Conservation (phyloP, 805 yeast species). For the Candida fluviatilis region DNA sequence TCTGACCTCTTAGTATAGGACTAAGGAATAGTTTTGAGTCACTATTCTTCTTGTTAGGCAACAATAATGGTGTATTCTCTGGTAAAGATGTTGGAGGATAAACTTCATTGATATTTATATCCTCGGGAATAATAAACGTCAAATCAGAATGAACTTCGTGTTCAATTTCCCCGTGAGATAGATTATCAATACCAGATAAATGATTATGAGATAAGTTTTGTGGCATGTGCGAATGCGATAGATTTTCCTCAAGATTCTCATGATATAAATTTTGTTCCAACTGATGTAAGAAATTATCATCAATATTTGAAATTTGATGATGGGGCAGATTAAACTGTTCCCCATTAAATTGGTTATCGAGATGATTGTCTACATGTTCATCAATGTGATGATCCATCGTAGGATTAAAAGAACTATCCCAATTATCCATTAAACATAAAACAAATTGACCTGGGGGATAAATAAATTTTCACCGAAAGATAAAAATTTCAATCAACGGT, state of each 20-base stretch:
- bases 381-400: constrained; percentile 1
- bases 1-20: constrained; percentile 40
- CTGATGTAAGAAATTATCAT: constrained; percentile 20
- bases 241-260: constrained; percentile 2
- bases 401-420: constrained; percentile 4
- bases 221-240: constrained; percentile 3
- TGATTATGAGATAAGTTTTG: constrained; percentile 1
- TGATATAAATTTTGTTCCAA: constrained; percentile 25
- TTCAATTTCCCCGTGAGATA: constrained; percentile 3
- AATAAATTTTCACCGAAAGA: no score
- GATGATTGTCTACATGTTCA: no score
- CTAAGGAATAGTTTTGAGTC: constrained; percentile 17
- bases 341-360: constrained; percentile 2
- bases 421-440: constrained; percentile 4
- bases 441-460: no score
- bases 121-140: constrained; percentile 22
- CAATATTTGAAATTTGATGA: constrained; percentile 2
- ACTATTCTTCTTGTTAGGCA: constrained; percentile 16
- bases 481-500: no score
- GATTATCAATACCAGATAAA: not conserved
- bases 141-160: constrained; percentile 9
- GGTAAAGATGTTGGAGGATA: constrained; percentile 22
- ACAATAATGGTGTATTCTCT: constrained; percentile 22
- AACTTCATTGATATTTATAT: constrained; percentile 14
- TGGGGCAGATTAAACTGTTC: constrained; percentile 1